These are phyloP conservation scores for Podospora comata DNA, from an alignment of 495 filamentous ascomycete genomes.

Conservation along the genomic window DNA sequence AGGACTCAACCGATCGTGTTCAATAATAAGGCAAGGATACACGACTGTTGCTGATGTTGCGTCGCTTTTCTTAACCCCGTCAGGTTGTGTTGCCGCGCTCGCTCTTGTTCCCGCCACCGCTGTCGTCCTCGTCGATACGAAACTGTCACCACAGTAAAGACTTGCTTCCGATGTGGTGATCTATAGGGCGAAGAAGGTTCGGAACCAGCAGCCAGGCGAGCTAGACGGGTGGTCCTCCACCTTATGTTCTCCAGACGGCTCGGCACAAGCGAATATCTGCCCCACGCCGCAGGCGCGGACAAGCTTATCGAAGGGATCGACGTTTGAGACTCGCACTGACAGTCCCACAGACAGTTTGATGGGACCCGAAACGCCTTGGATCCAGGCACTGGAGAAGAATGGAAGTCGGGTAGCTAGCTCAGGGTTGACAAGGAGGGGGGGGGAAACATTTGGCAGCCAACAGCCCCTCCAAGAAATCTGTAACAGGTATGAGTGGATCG, in stretches of 20 bases:
- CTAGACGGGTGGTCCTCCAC: constrained; percentile 28
- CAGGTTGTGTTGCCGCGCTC: not conserved
- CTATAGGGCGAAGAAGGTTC: not conserved
- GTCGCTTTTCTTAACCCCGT: not conserved
- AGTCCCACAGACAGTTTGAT: constrained; percentile 26
- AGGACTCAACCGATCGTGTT: not conserved
- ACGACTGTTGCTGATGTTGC: not conserved
- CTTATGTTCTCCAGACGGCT: constrained; percentile 17
- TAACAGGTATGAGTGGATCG: constrained; percentile 1
- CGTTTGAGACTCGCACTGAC: constrained; percentile 38
- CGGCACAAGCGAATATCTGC: not conserved
- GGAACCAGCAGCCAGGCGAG: constrained; percentile 2
- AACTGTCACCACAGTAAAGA: not conserved
- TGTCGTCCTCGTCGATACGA: not conserved
- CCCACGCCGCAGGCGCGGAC: constrained; percentile 2
- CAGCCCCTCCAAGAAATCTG: not conserved
- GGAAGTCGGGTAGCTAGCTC: not conserved
- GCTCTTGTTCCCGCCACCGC: not conserved
- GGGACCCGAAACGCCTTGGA: constrained; percentile 32
- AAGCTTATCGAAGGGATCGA: constrained; percentile 32
- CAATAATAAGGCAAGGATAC: not conserved
- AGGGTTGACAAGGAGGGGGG: not conserved
- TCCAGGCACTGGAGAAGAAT: constrained; percentile 21
- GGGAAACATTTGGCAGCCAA: constrained; percentile 20
- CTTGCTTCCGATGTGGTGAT: not conserved